Percentiles rank a stretch among this genome's conserved stretches.
Evolutionary conservation across 2,329 filamentous ascomycete species (phyloP).

Genomic region (Paecilomyces variotii): DNA sequence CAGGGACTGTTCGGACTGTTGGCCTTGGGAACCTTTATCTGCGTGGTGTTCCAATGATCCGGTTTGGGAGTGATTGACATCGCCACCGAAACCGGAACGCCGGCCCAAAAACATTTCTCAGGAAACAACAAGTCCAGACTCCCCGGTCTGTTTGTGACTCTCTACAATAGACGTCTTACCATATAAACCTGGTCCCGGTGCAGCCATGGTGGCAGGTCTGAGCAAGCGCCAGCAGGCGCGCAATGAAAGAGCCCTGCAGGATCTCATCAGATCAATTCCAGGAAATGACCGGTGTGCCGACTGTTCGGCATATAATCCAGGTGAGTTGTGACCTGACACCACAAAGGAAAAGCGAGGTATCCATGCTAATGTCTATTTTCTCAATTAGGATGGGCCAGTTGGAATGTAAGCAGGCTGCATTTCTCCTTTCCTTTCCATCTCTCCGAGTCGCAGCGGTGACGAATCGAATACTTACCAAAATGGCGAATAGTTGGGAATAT

Average conservation of each 20-base stretch:
- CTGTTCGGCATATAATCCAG: constrained; percentile 84
- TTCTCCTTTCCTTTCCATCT: constrained; percentile 7
- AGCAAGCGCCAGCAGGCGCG: constrained; percentile 97
- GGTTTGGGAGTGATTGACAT: neutral
- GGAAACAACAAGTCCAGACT: neutral
- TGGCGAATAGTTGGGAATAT: constrained; percentile 68
- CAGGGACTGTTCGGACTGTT: neutral
- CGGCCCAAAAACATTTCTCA: neutral
- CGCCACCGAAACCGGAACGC: neutral
- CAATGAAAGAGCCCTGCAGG: constrained; percentile 86
- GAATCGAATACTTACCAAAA: constrained; percentile 4
- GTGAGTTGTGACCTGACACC: constrained; percentile 43
- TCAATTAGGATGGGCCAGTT: constrained; percentile 78
- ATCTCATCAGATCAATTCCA: constrained; percentile 72
- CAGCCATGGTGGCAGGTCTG: constrained; percentile 60
- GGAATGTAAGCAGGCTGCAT: constrained; percentile 58
- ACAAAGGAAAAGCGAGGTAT: neutral
- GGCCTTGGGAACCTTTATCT: neutral
- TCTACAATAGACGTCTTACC: neutral
- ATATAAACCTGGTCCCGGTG: neutral
- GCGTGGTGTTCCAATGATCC: neutral
- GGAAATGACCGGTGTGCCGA: constrained; percentile 94
- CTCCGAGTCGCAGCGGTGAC: neutral
- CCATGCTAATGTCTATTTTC: constrained; percentile 22
- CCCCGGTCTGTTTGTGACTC: neutral